A percentile compares a stretch with the other conserved stretches of the same genome.
Evolutionary conservation across 106 monocot species (phyloP).

Genomic region (Dioscorea alata): DNA sequence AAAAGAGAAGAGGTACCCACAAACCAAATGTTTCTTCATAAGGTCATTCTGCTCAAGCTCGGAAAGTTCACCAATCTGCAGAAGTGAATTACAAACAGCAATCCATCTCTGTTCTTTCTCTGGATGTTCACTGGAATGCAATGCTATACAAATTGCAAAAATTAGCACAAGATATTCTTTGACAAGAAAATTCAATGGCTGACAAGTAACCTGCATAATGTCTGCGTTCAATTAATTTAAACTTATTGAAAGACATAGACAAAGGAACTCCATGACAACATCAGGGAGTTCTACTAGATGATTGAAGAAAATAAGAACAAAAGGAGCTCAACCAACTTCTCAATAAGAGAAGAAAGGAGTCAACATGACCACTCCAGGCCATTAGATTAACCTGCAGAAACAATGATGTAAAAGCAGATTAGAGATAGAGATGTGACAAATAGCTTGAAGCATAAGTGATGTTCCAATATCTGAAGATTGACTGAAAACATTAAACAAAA

Average conservation of each 20-base stretch:
- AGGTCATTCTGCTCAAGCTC: constrained; percentile 76
- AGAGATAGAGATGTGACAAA: no score
- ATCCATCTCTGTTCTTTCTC: constrained; percentile 34
- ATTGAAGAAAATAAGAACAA: no score
- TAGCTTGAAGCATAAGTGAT: no score
- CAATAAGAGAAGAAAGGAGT: no score
- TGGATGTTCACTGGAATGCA: constrained; percentile 39
- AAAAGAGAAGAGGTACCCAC: not conserved
- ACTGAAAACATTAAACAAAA: no score
- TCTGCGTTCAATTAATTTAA: no score
- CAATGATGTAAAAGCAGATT: not conserved
- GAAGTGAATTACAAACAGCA: constrained; percentile 42
- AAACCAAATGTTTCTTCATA: constrained; percentile 82
- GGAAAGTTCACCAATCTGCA: constrained; percentile 70
- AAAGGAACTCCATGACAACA: no score
- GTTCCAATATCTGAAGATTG: no score
- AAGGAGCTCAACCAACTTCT: no score
- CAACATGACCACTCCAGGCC: no score
- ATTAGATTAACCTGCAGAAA: constrained; percentile 23
- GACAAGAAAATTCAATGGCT: constrained; percentile 46
- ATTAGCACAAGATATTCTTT: constrained; percentile 73
- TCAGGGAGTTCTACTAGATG: no score
- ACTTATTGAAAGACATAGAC: no score
- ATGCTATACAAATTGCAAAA: constrained; percentile 62
- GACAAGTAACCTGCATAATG: constrained; percentile 38